phyloP scores from a whole-genome alignment of 2,329 filamentous ascomycete species.

The Davidsoniella australis region DNA sequence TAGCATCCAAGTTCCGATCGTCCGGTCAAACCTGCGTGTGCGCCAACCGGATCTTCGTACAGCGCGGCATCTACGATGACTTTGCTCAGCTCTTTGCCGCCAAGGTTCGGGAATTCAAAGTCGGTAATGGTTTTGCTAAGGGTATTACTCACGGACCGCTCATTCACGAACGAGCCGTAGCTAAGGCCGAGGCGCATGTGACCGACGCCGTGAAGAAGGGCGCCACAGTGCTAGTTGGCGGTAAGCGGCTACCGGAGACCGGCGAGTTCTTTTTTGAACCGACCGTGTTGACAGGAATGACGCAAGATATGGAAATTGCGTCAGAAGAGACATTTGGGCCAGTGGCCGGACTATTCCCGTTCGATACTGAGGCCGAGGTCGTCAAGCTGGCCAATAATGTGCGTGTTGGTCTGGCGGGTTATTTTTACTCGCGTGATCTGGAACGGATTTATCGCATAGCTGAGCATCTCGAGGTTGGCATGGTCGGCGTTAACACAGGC shows the following conservation, averaged over 20 bases:
- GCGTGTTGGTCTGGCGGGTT: slow-evolving; percentile 79
- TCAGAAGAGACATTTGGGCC: slow-evolving; percentile 91
- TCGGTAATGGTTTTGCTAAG: slow-evolving; percentile 56
- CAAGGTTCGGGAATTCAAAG: slow-evolving; percentile 56
- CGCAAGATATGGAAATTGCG: slow-evolving; percentile 64
- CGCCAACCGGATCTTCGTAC: slow-evolving; percentile 69
- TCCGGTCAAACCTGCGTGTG: slow-evolving; percentile 94
- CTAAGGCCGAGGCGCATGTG: slow-evolving; percentile 67
- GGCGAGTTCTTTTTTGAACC: slow-evolving; percentile 80
- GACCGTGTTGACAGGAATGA: slow-evolving; percentile 81
- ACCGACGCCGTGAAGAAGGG: slow-evolving; percentile 64
- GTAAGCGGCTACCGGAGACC: slow-evolving; percentile 53
- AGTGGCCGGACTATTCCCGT: slow-evolving; percentile 76
- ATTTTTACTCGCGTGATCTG: slow-evolving; percentile 65
- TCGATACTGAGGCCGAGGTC: slow-evolving; percentile 78
- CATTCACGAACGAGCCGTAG: slow-evolving; percentile 68
- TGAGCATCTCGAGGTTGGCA: slow-evolving; percentile 62
- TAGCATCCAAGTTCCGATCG: slow-evolving; percentile 80
- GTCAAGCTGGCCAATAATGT: slow-evolving; percentile 64
- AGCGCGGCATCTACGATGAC: slow-evolving; percentile 58
- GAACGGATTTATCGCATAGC: slow-evolving; percentile 43
- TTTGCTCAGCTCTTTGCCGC: slow-evolving; percentile 54
- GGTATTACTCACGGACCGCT: slow-evolving; percentile 64
- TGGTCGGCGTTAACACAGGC: slow-evolving; percentile 74
- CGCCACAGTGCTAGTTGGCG: slow-evolving; percentile 57